Evolutionary conservation across 1,284 basidiomycete genomes (phyloP).

Genomic region (Sporisorium iseilematis-ciliati): DNA sequence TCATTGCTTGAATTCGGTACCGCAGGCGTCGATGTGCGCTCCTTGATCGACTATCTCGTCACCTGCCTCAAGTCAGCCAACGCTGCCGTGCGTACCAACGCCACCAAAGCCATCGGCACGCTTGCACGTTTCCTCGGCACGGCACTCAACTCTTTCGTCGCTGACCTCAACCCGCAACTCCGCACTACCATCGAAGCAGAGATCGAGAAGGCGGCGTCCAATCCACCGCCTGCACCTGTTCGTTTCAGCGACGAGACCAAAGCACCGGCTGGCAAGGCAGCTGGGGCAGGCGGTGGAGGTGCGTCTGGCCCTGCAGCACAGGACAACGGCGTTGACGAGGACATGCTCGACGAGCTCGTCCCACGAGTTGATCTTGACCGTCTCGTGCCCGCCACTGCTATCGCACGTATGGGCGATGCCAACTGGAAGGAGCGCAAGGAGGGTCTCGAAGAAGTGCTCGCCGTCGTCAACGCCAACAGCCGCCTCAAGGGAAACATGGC

Average conservation of each 20-base stretch:
- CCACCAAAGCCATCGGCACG: conserved; percentile 93
- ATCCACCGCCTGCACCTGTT: conserved; percentile 81
- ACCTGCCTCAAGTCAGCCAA: conserved; percentile 90
- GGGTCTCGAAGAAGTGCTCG: conserved; percentile 86
- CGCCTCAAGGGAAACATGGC: conserved; percentile 87
- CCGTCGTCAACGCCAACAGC: conserved; percentile 88
- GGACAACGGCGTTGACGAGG: conserved; percentile 52
- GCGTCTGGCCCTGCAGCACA: conserved; percentile 20
- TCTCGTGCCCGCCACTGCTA: conserved; percentile 84
- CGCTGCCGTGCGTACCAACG: conserved; percentile 90
- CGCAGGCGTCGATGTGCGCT: conserved; percentile 83
- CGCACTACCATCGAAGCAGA: conserved; percentile 90
- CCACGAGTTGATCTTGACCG: conserved; percentile 93
- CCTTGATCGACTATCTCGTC: conserved; percentile 91
- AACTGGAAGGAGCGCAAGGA: conserved; percentile 97
- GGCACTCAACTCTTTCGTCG: conserved; percentile 91
- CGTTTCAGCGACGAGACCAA: conserved; percentile 55
- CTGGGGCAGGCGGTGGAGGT: conserved; percentile 9
- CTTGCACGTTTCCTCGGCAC: conserved; percentile 88
- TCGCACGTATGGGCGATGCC: conserved; percentile 89
- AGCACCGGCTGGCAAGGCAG: conserved; percentile 27
- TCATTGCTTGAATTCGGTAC: conserved; percentile 93
- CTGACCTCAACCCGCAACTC: conserved; percentile 94
- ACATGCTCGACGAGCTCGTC: conserved; percentile 82
- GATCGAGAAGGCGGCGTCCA: conserved; percentile 92